Conservation (phyloP, 805 yeast genomes). For the Candida caryicola region DNA sequence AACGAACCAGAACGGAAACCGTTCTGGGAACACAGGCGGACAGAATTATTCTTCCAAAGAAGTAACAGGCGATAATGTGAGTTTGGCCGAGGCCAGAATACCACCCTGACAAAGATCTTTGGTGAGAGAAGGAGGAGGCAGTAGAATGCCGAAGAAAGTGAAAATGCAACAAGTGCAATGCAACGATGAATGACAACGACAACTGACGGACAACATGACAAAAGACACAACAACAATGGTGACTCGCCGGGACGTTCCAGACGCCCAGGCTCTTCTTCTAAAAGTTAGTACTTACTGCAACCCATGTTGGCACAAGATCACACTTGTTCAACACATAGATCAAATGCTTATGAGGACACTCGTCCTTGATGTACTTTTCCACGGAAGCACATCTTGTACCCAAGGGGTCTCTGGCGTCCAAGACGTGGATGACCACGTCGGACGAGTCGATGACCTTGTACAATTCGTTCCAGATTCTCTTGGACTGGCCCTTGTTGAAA, state of each 20-base stretch:
- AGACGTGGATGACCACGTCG: constrained; percentile 92
- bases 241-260: too few species aligned
- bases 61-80: constrained; percentile 83
- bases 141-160: neutral
- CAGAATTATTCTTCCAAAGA: constrained; percentile 85
- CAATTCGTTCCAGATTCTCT: constrained; percentile 97
- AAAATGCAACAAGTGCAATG: too few species aligned
- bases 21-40: constrained; percentile 49
- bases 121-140: constrained; percentile 40
- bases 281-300: constrained; percentile 76
- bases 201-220: too few species aligned
- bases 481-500: constrained; percentile 95
- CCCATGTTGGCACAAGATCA: constrained; percentile 99
- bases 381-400: constrained; percentile 95
- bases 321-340: constrained; percentile 93
- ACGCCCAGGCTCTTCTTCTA: constrained; percentile 1
- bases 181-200: too few species aligned
- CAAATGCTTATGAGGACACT: constrained; percentile 95
- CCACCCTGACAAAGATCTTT: constrained; percentile 84
- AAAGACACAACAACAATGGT: neutral
- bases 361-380: constrained; percentile 88
- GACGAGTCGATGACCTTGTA: constrained; percentile 97
- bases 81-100: constrained; percentile 32
- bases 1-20: constrained; percentile 23
- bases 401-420: constrained; percentile 96